These are phyloP conservation scores for Zygoascus tannicola DNA, from an alignment of 805 yeast genomes.

Conservation along the genomic window DNA sequence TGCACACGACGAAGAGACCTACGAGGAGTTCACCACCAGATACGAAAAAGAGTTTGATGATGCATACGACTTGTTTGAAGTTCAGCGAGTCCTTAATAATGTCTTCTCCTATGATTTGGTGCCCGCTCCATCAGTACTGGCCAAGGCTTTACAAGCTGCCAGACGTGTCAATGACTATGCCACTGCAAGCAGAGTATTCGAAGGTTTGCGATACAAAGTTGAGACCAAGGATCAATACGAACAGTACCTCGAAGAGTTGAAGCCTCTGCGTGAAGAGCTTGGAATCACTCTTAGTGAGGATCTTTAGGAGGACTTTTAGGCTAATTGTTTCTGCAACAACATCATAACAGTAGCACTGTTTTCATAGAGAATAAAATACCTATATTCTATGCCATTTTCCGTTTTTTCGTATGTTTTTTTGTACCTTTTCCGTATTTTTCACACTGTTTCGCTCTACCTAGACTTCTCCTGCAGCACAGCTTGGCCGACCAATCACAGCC, in stretches of 20 bases:
- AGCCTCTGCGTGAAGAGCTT: constrained; percentile 81
- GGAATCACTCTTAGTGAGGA: constrained; percentile 92
- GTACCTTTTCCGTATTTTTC: too few species aligned
- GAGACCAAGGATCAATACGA: constrained; percentile 89
- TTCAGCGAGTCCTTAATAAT: constrained; percentile 92
- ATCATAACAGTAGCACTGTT: too few species aligned
- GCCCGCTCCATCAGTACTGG: constrained; percentile 94
- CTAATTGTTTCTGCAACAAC: too few species aligned
- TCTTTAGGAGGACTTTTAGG: too few species aligned
- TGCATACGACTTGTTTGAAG: constrained; percentile 81
- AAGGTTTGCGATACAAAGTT: constrained; percentile 83
- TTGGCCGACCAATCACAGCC: too few species aligned
- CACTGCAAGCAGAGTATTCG: constrained; percentile 96
- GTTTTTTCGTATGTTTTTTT: too few species aligned
- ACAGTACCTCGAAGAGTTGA: constrained; percentile 91
- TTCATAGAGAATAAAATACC: too few species aligned
- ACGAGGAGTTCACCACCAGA: constrained; percentile 86
- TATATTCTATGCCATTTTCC: too few species aligned
- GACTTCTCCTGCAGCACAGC: too few species aligned
- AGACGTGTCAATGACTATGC: constrained; percentile 99
- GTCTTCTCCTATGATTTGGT: constrained; percentile 97
- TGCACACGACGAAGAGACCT: constrained; percentile 82
- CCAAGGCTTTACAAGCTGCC: constrained; percentile 92
- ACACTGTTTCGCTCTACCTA: too few species aligned
- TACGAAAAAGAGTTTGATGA: constrained; percentile 94